These are phyloP conservation scores for Macroventuria anomochaeta DNA, from an alignment of 2,329 filamentous ascomycete genomes.

Conservation along the genomic window DNA sequence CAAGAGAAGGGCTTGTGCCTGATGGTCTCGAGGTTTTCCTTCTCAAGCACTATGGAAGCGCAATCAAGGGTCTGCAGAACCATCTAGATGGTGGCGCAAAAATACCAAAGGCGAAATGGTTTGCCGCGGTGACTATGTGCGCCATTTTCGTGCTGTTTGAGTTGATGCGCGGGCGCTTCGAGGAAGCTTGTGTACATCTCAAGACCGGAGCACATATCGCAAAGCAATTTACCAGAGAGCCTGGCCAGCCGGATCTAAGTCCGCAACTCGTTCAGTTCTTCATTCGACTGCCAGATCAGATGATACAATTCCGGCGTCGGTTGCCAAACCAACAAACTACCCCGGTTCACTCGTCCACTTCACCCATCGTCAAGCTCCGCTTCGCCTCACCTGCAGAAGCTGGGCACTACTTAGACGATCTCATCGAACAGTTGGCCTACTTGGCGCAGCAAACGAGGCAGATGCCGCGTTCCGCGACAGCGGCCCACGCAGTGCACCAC, in stretches of 20 bases:
- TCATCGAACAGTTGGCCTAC: constrained; percentile 5
- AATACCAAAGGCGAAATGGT: background rate
- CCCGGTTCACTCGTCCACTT: background rate
- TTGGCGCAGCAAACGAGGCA: constrained; percentile 4
- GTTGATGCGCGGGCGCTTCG: constrained; percentile 9
- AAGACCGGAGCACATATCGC: constrained; percentile 1
- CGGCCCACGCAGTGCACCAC: background rate
- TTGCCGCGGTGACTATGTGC: constrained; percentile 5
- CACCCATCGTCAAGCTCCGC: background rate
- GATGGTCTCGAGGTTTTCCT: constrained; percentile 9
- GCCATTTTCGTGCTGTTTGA: constrained; percentile 4
- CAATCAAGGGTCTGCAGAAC: constrained; percentile 5
- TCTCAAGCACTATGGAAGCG: constrained; percentile 9
- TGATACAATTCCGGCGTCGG: background rate
- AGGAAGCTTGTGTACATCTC: constrained; percentile 6
- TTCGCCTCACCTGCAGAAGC: constrained; percentile 11
- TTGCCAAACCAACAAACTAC: background rate
- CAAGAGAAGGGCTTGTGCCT: constrained; percentile 1
- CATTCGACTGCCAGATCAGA: constrained; percentile 4
- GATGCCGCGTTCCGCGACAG: background rate
- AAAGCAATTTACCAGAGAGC: background rate
- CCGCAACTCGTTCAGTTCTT: constrained; percentile 3
- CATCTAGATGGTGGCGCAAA: background rate
- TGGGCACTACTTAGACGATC: constrained; percentile 4
- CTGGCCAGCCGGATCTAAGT: background rate